Percentiles rank a stretch among this genome's conserved stretches.
Evolutionary conservation across 2,329 filamentous ascomycete species (phyloP).

Genomic region (Cordyceps javanica): DNA sequence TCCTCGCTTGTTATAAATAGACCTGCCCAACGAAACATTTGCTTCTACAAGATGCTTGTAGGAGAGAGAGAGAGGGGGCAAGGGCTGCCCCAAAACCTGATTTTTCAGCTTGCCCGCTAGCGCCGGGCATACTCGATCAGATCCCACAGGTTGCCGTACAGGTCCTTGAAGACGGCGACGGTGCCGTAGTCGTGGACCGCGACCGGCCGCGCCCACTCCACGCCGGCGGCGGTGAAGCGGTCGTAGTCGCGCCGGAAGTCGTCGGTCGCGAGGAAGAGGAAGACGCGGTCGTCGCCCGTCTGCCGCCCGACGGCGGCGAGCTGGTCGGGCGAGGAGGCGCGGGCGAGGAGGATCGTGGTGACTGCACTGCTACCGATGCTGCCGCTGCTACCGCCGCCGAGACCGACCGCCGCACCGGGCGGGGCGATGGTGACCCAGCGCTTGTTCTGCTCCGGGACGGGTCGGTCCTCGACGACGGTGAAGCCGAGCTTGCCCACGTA

Average conservation of each 20-base stretch:
- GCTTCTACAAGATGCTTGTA: no score
- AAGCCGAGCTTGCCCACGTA: slow-evolving; percentile 15
- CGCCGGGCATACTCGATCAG: slow-evolving; percentile 8
- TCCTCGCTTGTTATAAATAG: no score
- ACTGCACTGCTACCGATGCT: no score
- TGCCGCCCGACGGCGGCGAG: slow-evolving; percentile 13
- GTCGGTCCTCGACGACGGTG: slow-evolving; percentile 15
- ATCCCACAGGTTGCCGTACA: slow-evolving; percentile 17
- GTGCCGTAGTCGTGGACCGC: slow-evolving; percentile 12
- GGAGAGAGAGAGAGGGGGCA: no score
- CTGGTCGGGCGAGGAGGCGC: slow-evolving; percentile 13
- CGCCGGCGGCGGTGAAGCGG: slow-evolving; percentile 1
- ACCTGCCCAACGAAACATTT: no score
- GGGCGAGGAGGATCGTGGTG: slow-evolving; percentile 12
- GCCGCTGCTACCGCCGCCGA: no score
- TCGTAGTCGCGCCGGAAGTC: slow-evolving; percentile 12
- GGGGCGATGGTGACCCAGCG: slow-evolving; percentile 14
- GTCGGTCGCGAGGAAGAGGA: slow-evolving; percentile 16
- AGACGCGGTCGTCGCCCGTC: slow-evolving; percentile 15
- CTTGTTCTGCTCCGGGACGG: slow-evolving; percentile 11
- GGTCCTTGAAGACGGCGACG: slow-evolving; percentile 15
- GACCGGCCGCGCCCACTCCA: slow-evolving; percentile 13
- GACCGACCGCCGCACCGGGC: not conserved
- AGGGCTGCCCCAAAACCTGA: no score
- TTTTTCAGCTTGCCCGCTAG: not conserved